Evolutionary conservation across 1,139 yeast genomes (phyloP).

Genomic region (Suhomyces wounanorum): DNA sequence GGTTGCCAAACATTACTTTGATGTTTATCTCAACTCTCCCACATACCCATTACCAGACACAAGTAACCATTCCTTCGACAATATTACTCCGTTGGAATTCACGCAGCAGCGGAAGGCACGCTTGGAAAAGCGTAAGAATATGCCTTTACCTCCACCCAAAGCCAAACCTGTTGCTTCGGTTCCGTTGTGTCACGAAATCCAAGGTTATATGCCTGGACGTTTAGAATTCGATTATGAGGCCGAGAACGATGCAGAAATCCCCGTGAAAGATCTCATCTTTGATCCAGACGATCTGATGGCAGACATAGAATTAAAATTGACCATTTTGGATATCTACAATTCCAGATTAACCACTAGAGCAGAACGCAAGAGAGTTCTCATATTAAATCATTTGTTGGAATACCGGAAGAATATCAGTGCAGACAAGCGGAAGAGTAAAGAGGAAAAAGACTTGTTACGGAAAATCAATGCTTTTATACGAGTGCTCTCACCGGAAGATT

Average conservation of each 20-base stretch:
- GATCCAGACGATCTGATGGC: constrained; percentile 89
- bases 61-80: constrained; percentile 53
- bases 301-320: constrained; percentile 85
- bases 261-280: constrained; percentile 92
- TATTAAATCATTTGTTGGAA: constrained; percentile 77
- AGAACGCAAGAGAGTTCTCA: constrained; percentile 80
- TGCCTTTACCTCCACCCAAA: constrained; percentile 75
- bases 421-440: constrained; percentile 83
- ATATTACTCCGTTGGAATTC: constrained; percentile 69
- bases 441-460: constrained; percentile 79
- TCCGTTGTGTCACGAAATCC: constrained; percentile 95
- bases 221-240: constrained; percentile 94
- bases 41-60: constrained; percentile 84
- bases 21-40: constrained; percentile 65
- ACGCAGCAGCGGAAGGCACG: constrained; percentile 67
- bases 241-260: constrained; percentile 93
- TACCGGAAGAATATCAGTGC: constrained; percentile 75
- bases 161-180: constrained; percentile 88
- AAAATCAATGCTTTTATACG: constrained; percentile 80
- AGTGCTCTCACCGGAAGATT: constrained; percentile 78
- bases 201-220: constrained; percentile 98
- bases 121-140: constrained; percentile 61
- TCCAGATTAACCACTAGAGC: constrained; percentile 89
- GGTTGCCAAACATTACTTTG: constrained; percentile 78
- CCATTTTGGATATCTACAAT: constrained; percentile 86